Base-by-base conservation (phyloP, 2,329 filamentous ascomycete species). In the Balansia obtecta region DNA sequence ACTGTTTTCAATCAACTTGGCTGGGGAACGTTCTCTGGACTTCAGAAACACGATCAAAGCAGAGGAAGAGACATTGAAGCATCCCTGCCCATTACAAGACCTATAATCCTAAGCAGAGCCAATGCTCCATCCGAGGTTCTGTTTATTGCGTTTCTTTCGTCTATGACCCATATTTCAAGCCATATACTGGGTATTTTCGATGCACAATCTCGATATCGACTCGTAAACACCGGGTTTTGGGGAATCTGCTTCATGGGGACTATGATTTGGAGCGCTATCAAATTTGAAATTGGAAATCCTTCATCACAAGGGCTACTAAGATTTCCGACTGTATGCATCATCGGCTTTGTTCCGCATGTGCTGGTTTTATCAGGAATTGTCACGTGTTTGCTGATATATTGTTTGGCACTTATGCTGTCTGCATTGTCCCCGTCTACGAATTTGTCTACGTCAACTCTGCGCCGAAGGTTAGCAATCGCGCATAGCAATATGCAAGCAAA, bases 301-400 rank as follows among this genome's bases (percentile, higher is more conserved):
- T 63, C 70, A 0, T 70, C 70, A 20, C 77, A 82, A 60, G 85
- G 87, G 4, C 73, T 95, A 11, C 73, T 96, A 41, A 80, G 88
- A 53, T 96, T 95, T 56, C 93, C 93, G 3, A 96, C 90, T 0
- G 89, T 97, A 40, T 96, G 88, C 60, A 89, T 97, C 52, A 85
- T 97, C 32, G 88, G 91, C 1, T 96, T 97, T 63, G 85, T 97
- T 37, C 93, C 93, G 1, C 91, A 97, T 65, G 75, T 97, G n/a
- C 71, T 95, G 22, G 87, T 97, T 12, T 68, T 97, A 1, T 60
- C 77, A 8, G 93, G 91, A 0, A 95, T 96, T 45, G 52, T 80
- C 5, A 70, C 84, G 15, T 97, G 93, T 62, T 73, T 79, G 2
- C 61, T 73, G 8, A 94, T 98, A 45, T 97, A 97, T 63, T 69